A percentile compares a stretch with the other conserved stretches of the same genome.
These are phyloP conservation scores for Choanephora cucurbitarum DNA, from an alignment of 371 early-diverging fungal species.

Conservation along the genomic window DNA sequence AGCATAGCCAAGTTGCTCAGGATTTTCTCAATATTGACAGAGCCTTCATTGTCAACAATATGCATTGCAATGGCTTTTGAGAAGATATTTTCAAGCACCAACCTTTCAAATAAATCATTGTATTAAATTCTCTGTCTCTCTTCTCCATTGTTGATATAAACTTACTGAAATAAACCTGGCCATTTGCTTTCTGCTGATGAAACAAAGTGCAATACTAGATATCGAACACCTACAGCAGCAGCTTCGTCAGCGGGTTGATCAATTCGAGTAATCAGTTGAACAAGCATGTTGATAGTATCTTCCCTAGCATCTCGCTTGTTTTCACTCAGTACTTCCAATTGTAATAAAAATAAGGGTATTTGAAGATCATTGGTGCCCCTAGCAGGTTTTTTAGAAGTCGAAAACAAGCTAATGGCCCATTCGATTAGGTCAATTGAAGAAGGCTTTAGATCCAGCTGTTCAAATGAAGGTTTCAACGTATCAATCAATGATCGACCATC, in stretches of 20 bases:
- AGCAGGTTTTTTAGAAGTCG: not conserved
- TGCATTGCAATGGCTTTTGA: conserved; percentile 48
- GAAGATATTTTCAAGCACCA: conserved; percentile 37
- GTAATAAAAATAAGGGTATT: conserved; percentile 41
- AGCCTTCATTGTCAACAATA: conserved; percentile 39
- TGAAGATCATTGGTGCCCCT: conserved; percentile 30
- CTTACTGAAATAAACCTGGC: conserved; percentile 44
- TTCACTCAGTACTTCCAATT: conserved; percentile 28
- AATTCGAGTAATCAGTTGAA: conserved; percentile 33
- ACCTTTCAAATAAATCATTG: too few relatives aligned
- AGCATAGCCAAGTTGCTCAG: conserved; percentile 39
- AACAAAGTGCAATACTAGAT: conserved; percentile 34
- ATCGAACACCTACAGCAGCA: conserved; percentile 23
- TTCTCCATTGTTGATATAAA: not conserved
- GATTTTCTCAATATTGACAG: conserved; percentile 42
- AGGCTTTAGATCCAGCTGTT: conserved; percentile 33
- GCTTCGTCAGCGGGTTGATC: conserved; percentile 10
- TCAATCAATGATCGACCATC: conserved; percentile 37
- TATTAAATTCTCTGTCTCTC: too few relatives aligned
- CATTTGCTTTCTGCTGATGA: conserved; percentile 41
- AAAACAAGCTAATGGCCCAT: conserved; percentile 32
- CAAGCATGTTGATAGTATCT: conserved; percentile 32
- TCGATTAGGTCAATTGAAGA: conserved; percentile 43
- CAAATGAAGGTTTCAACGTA: conserved; percentile 37
- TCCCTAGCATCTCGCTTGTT: conserved; percentile 4